Base-by-base conservation (phyloP, 345 rosid genomes). In the Gynandropsis gynandra region DNA sequence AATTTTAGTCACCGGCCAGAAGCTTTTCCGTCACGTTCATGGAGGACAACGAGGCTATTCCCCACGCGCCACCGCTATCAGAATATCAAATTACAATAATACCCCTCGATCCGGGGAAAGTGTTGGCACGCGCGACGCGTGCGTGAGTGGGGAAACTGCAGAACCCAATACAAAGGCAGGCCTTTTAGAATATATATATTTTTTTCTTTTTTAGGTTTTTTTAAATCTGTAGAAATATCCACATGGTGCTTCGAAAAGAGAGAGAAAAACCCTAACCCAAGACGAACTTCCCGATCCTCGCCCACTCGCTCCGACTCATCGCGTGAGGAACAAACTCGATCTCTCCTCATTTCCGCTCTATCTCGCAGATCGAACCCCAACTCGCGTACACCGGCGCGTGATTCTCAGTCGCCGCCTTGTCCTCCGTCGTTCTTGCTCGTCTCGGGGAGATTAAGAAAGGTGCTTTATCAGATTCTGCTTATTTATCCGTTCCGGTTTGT, bases 351-450 rank as follows among this genome's bases (percentile, higher is more conserved):
- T 40, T 46, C 17, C 50, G 7, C 20, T 31, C 50, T 24, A 13
- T 44, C 20, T 43, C 51, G 33, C 61, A 59, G 70, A 66, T 66
- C 70, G 34, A 47, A 16, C 47, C 3, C 70, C 70, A 53, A 66
- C 70, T 66, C 70, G 70, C 70, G 59, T 48, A 41, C 29, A 52
- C 53, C 54, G 56, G 70, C 70, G 70, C 70, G 70, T 66, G 65
- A 13, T 53, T 11, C 59, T 31, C 8, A 45, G 4, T 27, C 46
- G 20, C 31, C 53, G 16, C 33, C 59, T 15, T 63, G 45, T 14
- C 12, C 50, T 36, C 13, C 32, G 20, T n/a, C 38, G 43, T 7
- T 20, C 43, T 34, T 56, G 47, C 15, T 51, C 51, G 5, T 54
- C 57, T 14, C 65, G 16, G 13, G 42, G 42, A 50, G 56, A 19